Conservation (phyloP, 83 land plant species). For the Thuja plicata region DNA sequence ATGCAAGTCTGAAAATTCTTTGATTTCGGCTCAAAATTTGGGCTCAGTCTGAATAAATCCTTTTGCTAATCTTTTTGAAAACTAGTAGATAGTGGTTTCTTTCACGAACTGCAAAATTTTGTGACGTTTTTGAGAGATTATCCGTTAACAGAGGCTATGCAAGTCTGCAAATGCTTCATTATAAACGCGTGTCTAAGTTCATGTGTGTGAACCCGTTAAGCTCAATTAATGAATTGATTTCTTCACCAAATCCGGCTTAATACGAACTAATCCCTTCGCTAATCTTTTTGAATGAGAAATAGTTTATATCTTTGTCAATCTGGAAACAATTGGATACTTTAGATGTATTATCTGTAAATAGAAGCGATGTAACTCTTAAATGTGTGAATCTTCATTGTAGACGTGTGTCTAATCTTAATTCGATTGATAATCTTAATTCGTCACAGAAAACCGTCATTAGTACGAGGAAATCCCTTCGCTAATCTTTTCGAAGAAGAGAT, state of each 20-base stretch:
- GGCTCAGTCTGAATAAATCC: neutral
- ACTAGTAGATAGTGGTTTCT: neutral
- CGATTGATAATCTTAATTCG: neutral
- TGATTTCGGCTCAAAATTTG: neutral
- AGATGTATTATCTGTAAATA: neutral
- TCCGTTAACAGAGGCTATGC: too few species aligned
- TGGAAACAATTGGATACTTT: neutral
- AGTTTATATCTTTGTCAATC: neutral
- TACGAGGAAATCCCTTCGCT: neutral
- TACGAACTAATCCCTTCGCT: neutral
- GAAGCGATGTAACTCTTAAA: neutral
- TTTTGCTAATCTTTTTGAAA: neutral
- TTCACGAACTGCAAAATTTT: neutral
- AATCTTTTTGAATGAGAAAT: neutral
- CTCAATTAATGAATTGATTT: neutral
- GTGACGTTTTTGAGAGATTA: neutral
- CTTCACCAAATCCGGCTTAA: neutral
- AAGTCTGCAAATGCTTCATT: neutral
- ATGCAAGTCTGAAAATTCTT: neutral
- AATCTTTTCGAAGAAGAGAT: neutral
- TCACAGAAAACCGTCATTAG: neutral
- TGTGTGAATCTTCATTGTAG: neutral
- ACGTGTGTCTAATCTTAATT: neutral
- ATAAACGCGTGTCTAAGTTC: neutral
- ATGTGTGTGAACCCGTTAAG: neutral